Conservation (phyloP, 164 flowering plant genomes). For the Magnolia sinica region DNA sequence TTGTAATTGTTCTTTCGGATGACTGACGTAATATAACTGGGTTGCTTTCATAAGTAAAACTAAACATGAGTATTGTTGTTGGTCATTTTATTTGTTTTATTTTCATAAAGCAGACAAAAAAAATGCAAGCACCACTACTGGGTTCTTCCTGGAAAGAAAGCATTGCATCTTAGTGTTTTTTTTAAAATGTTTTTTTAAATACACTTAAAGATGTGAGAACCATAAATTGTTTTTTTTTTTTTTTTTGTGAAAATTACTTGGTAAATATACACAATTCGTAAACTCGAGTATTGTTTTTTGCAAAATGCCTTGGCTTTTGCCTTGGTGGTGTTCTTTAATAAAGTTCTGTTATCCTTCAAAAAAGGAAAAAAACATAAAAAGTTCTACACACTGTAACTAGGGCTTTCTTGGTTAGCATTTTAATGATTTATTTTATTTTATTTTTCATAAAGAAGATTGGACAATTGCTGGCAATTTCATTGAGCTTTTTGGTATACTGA, state of each 20-base stretch:
- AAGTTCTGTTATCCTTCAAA: no score
- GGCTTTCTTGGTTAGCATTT: neutral
- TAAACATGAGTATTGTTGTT: no score
- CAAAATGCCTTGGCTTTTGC: no score
- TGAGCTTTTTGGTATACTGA: neutral
- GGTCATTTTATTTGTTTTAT: neutral
- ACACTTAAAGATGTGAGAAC: neutral
- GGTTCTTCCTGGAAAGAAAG: neutral
- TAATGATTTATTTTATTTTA: neutral
- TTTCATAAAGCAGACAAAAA: neutral
- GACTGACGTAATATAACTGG: neutral
- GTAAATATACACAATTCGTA: neutral
- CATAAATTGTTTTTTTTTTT: neutral
- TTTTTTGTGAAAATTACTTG: neutral
- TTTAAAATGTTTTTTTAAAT: no score
- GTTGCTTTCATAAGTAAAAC: neutral
- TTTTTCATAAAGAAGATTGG: neutral
- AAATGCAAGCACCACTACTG: neutral
- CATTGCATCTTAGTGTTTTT: neutral
- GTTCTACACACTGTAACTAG: neutral
- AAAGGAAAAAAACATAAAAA: no score
- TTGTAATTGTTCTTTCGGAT: neutral
- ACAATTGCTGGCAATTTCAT: neutral
- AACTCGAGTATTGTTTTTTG: no score
- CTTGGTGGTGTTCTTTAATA: no score